Base-by-base conservation (phyloP, 2,329 filamentous ascomycete genomes). In the Colletotrichum tropicale region DNA sequence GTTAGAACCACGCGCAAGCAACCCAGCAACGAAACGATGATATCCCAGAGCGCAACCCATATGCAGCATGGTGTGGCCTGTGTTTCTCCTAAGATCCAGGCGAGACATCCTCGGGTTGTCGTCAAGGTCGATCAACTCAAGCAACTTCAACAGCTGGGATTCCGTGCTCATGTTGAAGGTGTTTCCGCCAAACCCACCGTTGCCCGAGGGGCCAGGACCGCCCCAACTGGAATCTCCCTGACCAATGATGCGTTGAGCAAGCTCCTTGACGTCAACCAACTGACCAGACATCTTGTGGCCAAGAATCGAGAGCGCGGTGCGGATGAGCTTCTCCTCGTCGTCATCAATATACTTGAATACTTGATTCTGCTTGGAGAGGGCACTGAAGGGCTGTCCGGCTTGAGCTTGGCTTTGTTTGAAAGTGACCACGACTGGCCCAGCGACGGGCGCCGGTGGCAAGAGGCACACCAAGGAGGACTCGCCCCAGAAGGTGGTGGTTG, bases 61-160 rank as follows among this genome's bases (percentile, higher is more conserved):
- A 80, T 97, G 95, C 76, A 98, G 89, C 89, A 98, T 93, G 2
- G 94, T 95, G 81, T 96, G 94, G 1, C 95, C 95, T 15, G 92
- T 94, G 2, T 90, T 85, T 77, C 86, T 85, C 79, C 89, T 90
- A 66, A 93, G 86, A 81, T 97, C 94, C 77, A 94, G 91, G 30
- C 90, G 90, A 16, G 94, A 91, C 79, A 90, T 89, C 77, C 93
- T 89, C 6, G 92, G 89, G 80, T 91, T 95, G 79, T 96, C 93
- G 81, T 95, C 93, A 30, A 95, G 87, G 81, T 96, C 94, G 80
- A 96, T 93, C 60, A 95, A 88, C 79, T 96, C 94, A n/a, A 97
- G 87, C 74, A 94, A 92, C 78, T 91, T 93, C 78, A 97, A 86
- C 77, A 97, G 89, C 77, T 92, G 90, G 15, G 89, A 88, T 81